phyloP scores from a whole-genome alignment of 495 filamentous ascomycete genomes.

The Amniculicola lignicola region DNA sequence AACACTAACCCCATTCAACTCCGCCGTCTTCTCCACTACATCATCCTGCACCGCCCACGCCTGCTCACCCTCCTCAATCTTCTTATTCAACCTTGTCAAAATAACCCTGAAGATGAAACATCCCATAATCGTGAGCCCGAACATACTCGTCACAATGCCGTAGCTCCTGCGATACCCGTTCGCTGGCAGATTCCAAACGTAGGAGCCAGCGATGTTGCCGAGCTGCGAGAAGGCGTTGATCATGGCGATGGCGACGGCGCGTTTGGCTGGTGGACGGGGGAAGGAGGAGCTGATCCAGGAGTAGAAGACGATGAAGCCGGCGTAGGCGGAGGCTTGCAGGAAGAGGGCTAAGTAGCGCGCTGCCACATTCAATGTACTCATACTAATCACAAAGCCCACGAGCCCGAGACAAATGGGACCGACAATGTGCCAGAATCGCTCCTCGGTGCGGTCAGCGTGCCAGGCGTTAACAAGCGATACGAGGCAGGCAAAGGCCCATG shows the following conservation, averaged over 20 bases:
- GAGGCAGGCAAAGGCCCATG: constrained; percentile 15
- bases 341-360: constrained; percentile 23
- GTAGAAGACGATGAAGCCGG: constrained; percentile 27
- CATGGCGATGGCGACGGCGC: constrained; percentile 23
- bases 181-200: constrained; percentile 14
- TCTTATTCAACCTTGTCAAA: constrained; percentile 8
- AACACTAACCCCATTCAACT: constrained; percentile 6
- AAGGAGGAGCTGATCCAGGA: constrained; percentile 20
- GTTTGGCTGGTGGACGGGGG: constrained; percentile 19
- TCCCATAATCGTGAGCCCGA: constrained; percentile 18
- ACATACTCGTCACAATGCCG: constrained; percentile 20
- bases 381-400: constrained; percentile 21
- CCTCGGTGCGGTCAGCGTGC: constrained; percentile 16
- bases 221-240: constrained; percentile 20
- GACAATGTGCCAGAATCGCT: constrained; percentile 26
- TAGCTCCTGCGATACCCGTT: constrained; percentile 22
- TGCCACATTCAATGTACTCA: constrained; percentile 12
- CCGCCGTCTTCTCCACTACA: constrained; percentile 12
- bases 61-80: constrained; percentile 18
- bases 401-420: constrained; percentile 12
- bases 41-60: constrained; percentile 10
- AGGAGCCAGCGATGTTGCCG: constrained; percentile 17
- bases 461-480: constrained; percentile 17
- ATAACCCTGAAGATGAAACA: constrained; percentile 11
- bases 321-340: constrained; percentile 20